phyloP scores from a whole-genome alignment of 192 early-diverging fungal genomes.

The Rhizoclosmatium globosum region DNA sequence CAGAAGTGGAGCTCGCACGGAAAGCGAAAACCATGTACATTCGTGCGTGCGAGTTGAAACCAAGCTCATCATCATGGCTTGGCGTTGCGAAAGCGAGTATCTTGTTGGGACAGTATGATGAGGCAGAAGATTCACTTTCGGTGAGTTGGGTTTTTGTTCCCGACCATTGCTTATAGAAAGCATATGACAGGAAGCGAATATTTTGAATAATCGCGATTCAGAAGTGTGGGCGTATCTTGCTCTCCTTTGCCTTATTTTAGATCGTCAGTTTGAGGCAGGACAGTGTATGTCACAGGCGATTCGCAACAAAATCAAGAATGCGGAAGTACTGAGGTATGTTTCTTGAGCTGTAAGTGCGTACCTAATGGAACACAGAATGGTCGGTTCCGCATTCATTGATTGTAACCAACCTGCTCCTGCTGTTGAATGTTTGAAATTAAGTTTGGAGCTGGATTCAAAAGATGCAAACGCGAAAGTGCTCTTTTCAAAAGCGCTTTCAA shows the following conservation, averaged over 20 bases:
- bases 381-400: constrained; percentile 45
- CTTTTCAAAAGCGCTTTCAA: constrained; percentile 20
- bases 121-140: constrained; percentile 64
- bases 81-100: constrained; percentile 64
- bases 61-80: constrained; percentile 56
- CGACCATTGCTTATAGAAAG: background rate
- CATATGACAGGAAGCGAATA: constrained; percentile 63
- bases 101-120: constrained; percentile 52
- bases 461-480: constrained; percentile 15
- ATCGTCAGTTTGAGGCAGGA: constrained; percentile 59
- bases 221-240: constrained; percentile 65
- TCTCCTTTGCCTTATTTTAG: constrained; percentile 51
- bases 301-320: constrained; percentile 54
- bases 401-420: constrained; percentile 43
- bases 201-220: constrained; percentile 62
- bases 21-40: constrained; percentile 64
- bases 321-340: constrained; percentile 44
- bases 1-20: constrained; percentile 45
- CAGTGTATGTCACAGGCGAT: constrained; percentile 63
- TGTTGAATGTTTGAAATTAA: constrained; percentile 57
- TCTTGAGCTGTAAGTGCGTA: background rate
- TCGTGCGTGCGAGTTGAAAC: constrained; percentile 50
- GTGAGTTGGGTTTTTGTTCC: constrained; percentile 32
- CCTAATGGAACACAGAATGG: constrained; percentile 23
- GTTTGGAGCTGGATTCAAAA: constrained; percentile 51